A percentile compares a stretch with the other conserved stretches of the same genome.
Conservation (phyloP, 2,329 filamentous ascomycete species). For the Phaeosphaeriaceae sp. region DNA sequence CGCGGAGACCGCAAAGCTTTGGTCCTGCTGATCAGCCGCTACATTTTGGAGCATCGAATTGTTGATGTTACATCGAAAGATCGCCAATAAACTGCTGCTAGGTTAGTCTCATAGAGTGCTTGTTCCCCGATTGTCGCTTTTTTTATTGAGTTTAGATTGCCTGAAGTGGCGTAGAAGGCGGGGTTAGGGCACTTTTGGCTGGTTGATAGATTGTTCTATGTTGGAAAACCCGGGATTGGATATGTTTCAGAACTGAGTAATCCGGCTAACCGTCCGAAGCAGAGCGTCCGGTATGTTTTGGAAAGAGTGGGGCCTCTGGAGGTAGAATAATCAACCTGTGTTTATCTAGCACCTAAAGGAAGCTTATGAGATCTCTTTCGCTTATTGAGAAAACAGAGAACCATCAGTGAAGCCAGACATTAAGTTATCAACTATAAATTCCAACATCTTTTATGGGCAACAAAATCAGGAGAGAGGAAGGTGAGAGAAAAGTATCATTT, state of each 20-base stretch:
- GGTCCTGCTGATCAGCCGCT: slow-evolving; percentile 4
- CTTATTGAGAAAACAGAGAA: no score
- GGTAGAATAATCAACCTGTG: neutral
- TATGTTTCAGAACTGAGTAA: slow-evolving; percentile 2
- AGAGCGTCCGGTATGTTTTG: neutral
- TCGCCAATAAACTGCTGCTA: slow-evolving; percentile 6
- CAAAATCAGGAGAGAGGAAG: no score
- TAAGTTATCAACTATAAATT: neutral
- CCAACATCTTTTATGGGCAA: no score
- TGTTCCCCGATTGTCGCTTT: slow-evolving; percentile 1
- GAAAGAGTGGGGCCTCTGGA: neutral
- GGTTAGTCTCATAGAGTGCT: slow-evolving; percentile 2
- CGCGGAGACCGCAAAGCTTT: neutral
- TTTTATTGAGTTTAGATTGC: slow-evolving; percentile 15
- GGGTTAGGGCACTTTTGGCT: neutral
- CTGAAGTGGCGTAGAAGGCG: slow-evolving; percentile 4
- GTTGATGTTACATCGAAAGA: neutral
- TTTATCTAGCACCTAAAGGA: neutral
- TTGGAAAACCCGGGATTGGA: slow-evolving; percentile 8
- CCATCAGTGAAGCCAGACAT: no score
- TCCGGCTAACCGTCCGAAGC: neutral
- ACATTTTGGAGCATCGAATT: slow-evolving; percentile 1
- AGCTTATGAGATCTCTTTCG: neutral
- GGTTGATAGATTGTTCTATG: slow-evolving; percentile 5
- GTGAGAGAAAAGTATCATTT: no score